These are phyloP conservation scores for Thelephora ganbajun DNA, from an alignment of 768 basidiomycete species.

Conservation along the genomic window DNA sequence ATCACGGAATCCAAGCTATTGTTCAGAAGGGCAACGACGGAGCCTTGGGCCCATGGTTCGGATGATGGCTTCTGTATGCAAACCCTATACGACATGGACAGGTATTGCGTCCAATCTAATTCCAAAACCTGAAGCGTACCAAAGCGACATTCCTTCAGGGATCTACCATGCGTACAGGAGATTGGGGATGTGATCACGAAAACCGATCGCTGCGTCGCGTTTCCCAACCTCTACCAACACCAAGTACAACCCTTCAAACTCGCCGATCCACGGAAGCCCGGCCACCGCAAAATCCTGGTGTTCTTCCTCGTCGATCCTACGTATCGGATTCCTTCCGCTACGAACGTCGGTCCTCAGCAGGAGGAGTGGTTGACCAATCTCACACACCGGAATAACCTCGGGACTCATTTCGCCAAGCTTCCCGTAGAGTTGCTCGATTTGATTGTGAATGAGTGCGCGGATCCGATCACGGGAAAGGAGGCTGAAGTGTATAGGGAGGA, in stretches of 20 bases:
- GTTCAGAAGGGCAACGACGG: conserved; percentile 16
- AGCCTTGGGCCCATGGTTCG: conserved; percentile 8
- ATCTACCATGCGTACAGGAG: conserved; percentile 8
- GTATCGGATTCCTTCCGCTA: conserved; percentile 16
- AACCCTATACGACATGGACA: conserved; percentile 5
- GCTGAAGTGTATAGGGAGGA: conserved; percentile 7
- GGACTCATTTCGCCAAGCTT: not conserved
- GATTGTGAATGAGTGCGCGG: conserved; percentile 4
- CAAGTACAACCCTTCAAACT: conserved; percentile 22
- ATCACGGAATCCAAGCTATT: conserved; percentile 17
- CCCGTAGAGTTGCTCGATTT: conserved; percentile 9
- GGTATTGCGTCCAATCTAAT: conserved; percentile 11
- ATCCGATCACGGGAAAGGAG: conserved; percentile 4
- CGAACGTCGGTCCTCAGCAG: conserved; percentile 20
- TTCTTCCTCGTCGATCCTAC: conserved; percentile 25
- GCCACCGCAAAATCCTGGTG: conserved; percentile 24
- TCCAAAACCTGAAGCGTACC: not conserved
- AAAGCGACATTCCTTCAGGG: not conserved
- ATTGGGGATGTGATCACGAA: conserved; percentile 17
- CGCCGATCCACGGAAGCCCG: conserved; percentile 19
- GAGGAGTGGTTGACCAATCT: conserved; percentile 11
- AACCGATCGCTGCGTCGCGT: conserved; percentile 18
- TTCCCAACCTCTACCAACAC: conserved; percentile 26
- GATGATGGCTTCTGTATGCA: conserved; percentile 8
- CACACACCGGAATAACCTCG: not conserved